Evolutionary conservation across 2,329 filamentous ascomycete species (phyloP), one percentile per base, ranked within the genome.

Genomic region (Corinectria fuckeliana): DNA sequence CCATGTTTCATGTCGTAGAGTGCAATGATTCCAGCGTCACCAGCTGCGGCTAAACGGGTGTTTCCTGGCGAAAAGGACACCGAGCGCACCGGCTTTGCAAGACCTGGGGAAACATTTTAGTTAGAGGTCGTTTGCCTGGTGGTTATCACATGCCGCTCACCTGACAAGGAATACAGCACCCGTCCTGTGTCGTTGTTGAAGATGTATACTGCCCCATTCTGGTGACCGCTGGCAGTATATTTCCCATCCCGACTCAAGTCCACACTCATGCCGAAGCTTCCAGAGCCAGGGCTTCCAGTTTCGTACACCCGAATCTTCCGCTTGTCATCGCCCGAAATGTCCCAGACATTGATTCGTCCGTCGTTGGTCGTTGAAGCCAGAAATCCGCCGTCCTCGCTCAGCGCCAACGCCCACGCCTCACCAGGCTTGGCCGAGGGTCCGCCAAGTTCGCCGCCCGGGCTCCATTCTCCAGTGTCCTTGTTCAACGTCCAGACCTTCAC

Each of bases 1-100:
- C 95, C 95, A 48, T 94, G 93, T 65, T 88, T 86, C 68, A 96
- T 92, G 72, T 98, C 93, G 79, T 97, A 99, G 44, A 98, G 83
- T 2, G 91, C 91, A 68, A 99, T 96, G 50, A 96, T 87, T 50
- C 88, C 88, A 7, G 93, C 90, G 71, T 99, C 94, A 26, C 95
- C 95, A 3, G 91, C 93, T 6, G 94, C 94, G 20, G 95, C 95
- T 13, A 99, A 85, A 23, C 94, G 86, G 51, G 88, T 93, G 59
- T 89, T 90, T 13, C 87, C 91, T 0, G 95, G 95, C 0, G 92
- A 97, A 78, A 99, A 99, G 1, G 91, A 85, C 10, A 98, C 87
- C 9, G 90, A 83, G 58, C 95, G 90, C 21, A 98, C 90, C 2
- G 94, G 91, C 68, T 94, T 94, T 49, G 93, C 88, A 26, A 98